These are phyloP conservation scores for Hymenoscyphus occultus DNA, from an alignment of 2,329 filamentous ascomycete genomes.

Conservation along the genomic window DNA sequence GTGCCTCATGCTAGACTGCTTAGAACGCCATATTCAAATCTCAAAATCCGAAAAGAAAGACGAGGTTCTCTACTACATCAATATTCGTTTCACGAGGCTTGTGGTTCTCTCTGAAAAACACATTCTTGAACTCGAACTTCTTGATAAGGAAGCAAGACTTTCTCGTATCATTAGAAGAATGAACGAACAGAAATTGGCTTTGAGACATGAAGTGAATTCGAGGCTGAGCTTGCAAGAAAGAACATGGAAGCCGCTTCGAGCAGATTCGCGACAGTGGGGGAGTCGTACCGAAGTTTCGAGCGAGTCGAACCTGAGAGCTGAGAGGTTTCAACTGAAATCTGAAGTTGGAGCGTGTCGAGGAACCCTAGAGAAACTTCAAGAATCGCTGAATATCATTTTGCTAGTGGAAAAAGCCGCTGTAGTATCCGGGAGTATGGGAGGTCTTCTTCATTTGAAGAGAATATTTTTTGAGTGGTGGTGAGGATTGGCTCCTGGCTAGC, in stretches of 20 bases:
- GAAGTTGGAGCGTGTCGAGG: not conserved
- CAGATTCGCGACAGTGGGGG: not conserved
- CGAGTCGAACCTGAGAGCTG: not conserved
- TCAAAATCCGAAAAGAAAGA: not conserved
- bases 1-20: not conserved
- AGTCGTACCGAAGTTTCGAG: not conserved
- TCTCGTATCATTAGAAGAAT: not conserved
- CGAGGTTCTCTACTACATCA: not conserved
- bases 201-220: not conserved
- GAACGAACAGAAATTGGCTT: not conserved
- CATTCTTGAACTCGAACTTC: not conserved
- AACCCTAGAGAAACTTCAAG: not conserved
- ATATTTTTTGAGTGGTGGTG: not conserved
- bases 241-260: not conserved
- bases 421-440: not conserved
- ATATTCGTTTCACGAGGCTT: not conserved
- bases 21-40: not conserved
- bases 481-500: not conserved
- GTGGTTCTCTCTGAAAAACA: not conserved
- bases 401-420: not conserved
- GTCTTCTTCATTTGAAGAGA: not conserved
- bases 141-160: not conserved
- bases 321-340: not conserved
- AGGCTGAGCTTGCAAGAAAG: not conserved
- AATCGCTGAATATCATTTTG: not conserved